These are phyloP conservation scores for Chlorella vulgaris DNA, from an alignment of 139 green algal species.

Conservation along the genomic window DNA sequence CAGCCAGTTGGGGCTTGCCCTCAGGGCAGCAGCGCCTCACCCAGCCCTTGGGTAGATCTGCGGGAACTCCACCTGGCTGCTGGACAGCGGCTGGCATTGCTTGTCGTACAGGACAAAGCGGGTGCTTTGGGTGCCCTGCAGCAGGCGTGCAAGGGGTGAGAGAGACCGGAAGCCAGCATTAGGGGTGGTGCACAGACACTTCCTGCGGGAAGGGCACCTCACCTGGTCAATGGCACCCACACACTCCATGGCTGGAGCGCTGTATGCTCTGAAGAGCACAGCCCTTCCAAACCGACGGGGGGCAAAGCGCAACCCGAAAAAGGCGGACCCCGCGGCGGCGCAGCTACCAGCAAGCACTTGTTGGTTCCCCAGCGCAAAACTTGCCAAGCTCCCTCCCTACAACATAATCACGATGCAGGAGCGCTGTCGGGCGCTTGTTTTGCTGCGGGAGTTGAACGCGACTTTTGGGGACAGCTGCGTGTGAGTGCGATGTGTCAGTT, in stretches of 20 bases:
- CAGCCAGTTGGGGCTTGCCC: too few species aligned
- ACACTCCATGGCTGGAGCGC: slow-evolving; percentile 22
- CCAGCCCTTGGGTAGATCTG: slow-evolving; percentile 80
- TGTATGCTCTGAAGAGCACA: too few species aligned
- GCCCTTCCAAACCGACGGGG: too few species aligned
- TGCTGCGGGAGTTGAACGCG: too few species aligned
- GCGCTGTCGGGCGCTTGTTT: background rate
- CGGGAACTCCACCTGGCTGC: slow-evolving; percentile 70
- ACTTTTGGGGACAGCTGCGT: too few species aligned
- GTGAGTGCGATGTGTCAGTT: too few species aligned
- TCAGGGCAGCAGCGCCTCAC: slow-evolving; percentile 49
- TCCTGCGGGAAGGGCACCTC: too few species aligned
- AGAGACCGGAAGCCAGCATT: background rate
- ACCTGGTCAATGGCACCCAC: slow-evolving; percentile 77
- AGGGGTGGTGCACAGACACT: too few species aligned
- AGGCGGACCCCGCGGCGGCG: too few species aligned
- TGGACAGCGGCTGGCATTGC: slow-evolving; percentile 57
- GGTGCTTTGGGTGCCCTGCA: slow-evolving; percentile 91
- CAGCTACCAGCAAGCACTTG: too few species aligned
- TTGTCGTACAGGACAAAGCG: slow-evolving; percentile 85
- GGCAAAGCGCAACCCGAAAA: too few species aligned
- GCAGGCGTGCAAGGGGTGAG: background rate
- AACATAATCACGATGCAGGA: background rate
- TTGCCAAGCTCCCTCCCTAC: too few species aligned
- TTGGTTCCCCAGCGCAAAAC: background rate